These are phyloP conservation scores for Gymnopilus dilepis DNA, from an alignment of 768 basidiomycete species.

Conservation along the genomic window DNA sequence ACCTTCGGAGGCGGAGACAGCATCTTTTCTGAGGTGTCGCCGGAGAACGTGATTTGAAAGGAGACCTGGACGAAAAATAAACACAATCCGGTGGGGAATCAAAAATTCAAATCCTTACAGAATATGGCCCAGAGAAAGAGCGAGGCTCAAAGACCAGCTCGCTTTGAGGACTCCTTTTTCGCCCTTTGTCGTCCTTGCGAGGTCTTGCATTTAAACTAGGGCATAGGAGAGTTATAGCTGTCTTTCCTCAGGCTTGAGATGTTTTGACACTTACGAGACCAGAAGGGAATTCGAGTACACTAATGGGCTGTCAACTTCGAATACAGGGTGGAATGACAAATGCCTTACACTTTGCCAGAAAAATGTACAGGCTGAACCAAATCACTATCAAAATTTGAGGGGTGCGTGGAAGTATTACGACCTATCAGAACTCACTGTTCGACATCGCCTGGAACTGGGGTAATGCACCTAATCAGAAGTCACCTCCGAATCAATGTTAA, in stretches of 20 bases:
- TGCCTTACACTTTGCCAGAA: constrained; percentile 11
- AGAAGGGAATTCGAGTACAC: constrained; percentile 13
- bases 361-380: constrained; percentile 12
- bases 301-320: not conserved
- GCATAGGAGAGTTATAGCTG: too few relatives aligned
- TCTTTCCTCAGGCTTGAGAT: too few relatives aligned
- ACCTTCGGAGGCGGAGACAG: constrained; percentile 1
- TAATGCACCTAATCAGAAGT: too few relatives aligned
- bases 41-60: not conserved
- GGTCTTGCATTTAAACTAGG: constrained; percentile 4
- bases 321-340: too few relatives aligned
- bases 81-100: not conserved
- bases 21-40: not conserved
- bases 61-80: not conserved
- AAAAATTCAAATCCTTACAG: not conserved
- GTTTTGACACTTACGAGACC: constrained; percentile 6
- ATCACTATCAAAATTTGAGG: not conserved
- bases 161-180: not conserved
- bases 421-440: not conserved
- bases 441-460: constrained; percentile 15
- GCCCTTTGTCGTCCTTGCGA: not conserved
- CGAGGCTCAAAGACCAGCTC: not conserved
- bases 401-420: not conserved
- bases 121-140: not conserved
- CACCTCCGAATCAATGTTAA: too few relatives aligned